Evolutionary conservation across 345 rosid species (phyloP), one percentile per base, ranked within the genome.

Genomic region (Populus deltoides): DNA sequence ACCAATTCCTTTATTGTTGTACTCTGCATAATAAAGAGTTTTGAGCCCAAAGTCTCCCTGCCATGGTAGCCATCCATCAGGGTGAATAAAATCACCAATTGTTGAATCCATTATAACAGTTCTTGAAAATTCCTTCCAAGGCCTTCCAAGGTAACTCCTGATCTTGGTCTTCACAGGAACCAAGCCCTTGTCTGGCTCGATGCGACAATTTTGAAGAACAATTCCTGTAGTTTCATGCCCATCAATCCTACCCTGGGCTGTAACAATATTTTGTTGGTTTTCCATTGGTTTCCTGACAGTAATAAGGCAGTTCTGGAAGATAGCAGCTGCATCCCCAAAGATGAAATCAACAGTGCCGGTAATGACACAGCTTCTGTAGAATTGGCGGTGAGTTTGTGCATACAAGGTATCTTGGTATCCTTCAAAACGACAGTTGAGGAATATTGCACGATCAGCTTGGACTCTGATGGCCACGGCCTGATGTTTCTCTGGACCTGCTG

Each of bases 381-480:
- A 93, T 63, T 94, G 98, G 8, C 98, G 93, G 78, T 94, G 98
- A 6, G 95, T 83, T 74, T 92, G 95, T 8, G 69, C 95, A 47
- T 92, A 82, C 25, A 94, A 77, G 6, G 98, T 92, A 86, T 90
- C 86, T 77, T 92, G 95, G 84, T 83, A 86, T 0, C 98, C 93
- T 72, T 94, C 98, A 13, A 94, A 94, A 1, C 93, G 86, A 79
- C 95, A 93, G 80, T 94, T 89, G 7, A 84, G 79, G 85, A 94
- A 93, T 66, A 93, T 79, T 0, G 95, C 81, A 3, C 86, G 84
- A 73, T 94, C 97, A 0, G 93, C 85, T 78, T 89, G 89, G 39
- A 90, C 93, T 66, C 97, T 87, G n/a, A 79, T 71, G 0, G 98
- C 98, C 20, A 94, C 93, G 8, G 97, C 97, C 70, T 90, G 94